Percentiles rank a stretch among this genome's conserved stretches.
Evolutionary conservation across 441 rosid species (phyloP).

Genomic region (Pelargonium fulgidum): DNA sequence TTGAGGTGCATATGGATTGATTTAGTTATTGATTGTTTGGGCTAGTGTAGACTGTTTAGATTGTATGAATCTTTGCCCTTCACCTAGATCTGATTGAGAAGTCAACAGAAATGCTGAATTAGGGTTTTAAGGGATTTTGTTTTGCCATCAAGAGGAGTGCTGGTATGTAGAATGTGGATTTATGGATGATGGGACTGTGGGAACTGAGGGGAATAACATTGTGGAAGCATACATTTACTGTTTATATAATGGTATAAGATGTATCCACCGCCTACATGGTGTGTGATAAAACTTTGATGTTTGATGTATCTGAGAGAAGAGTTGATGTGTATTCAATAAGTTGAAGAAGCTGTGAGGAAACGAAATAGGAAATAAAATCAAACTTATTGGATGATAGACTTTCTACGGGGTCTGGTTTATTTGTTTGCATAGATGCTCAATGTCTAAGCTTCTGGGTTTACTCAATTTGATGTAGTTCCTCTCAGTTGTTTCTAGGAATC

Average conservation of each 20-base stretch:
- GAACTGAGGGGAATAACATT: not conserved
- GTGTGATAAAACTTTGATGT: not conserved
- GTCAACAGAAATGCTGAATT: conserved; percentile 6
- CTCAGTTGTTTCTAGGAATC: not conserved
- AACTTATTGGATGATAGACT: not conserved
- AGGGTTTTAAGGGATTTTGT: conserved; percentile 4
- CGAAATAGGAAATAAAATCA: not conserved
- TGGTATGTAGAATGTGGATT: not conserved
- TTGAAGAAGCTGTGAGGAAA: not conserved
- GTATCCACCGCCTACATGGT: not conserved
- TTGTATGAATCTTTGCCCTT: not conserved
- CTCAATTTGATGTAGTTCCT: not conserved
- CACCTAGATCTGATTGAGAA: not conserved
- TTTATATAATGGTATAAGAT: not conserved
- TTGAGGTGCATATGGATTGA: not conserved
- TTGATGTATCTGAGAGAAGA: not conserved
- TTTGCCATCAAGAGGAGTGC: not conserved
- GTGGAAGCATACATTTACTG: not conserved
- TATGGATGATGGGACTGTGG: not conserved
- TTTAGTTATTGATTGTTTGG: not conserved
- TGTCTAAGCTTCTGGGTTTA: not conserved
- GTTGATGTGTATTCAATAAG: not conserved
- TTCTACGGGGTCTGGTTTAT: not conserved
- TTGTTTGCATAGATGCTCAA: too few relatives aligned
- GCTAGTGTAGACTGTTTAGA: not conserved